These are phyloP conservation scores for Saccharomyces hybrid DNA, from an alignment of 1,139 yeast species.

Conservation along the genomic window DNA sequence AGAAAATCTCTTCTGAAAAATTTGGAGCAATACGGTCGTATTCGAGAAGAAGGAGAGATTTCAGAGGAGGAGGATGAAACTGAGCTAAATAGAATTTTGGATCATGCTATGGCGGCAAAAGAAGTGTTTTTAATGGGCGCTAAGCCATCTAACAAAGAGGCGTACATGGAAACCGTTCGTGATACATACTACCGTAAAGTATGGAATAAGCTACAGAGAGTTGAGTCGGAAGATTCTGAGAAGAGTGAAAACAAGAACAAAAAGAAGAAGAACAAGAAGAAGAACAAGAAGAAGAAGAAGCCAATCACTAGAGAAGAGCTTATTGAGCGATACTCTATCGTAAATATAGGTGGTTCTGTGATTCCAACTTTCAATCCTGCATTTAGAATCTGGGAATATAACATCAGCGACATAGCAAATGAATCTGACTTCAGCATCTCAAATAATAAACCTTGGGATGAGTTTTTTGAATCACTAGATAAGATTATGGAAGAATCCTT, in stretches of 20 bases:
- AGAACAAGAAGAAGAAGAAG: constrained; percentile 35
- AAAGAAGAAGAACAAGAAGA: constrained; percentile 28
- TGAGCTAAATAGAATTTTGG: constrained; percentile 9
- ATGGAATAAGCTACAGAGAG: constrained; percentile 11
- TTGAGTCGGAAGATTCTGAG: background rate
- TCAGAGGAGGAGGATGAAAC: constrained; percentile 11
- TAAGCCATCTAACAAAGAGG: constrained; percentile 56
- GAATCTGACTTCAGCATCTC: constrained; percentile 5
- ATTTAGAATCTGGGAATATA: constrained; percentile 78
- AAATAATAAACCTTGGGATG: constrained; percentile 42
- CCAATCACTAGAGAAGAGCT: constrained; percentile 33
- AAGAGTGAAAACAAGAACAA: background rate
- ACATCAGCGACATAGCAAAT: constrained; percentile 45
- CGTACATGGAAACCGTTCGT: constrained; percentile 50
- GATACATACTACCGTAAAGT: constrained; percentile 41
- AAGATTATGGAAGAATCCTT: constrained; percentile 21
- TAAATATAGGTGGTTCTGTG: constrained; percentile 67
- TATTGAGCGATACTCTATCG: constrained; percentile 58
- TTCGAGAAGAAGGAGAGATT: constrained; percentile 16
- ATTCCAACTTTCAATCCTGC: constrained; percentile 84
- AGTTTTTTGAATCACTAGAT: constrained; percentile 45
- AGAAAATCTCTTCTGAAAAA: constrained; percentile 33
- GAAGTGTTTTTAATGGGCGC: constrained; percentile 42
- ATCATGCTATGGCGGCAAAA: constrained; percentile 28
- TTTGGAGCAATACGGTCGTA: constrained; percentile 10